Conservation (phyloP, 1,284 basidiomycete species). For the Wallemia mellicola region DNA sequence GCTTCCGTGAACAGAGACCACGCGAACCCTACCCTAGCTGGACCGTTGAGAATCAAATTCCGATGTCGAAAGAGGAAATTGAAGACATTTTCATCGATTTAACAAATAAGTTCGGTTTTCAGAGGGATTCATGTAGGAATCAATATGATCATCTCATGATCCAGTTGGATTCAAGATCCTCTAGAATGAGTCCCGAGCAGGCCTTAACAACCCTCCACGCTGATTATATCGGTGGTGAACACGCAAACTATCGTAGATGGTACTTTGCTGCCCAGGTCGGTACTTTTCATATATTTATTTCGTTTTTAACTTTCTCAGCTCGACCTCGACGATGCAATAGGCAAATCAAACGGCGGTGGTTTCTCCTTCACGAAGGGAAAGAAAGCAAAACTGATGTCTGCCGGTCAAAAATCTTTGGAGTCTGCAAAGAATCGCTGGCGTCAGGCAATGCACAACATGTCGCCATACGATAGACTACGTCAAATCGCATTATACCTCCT, state of each 20-base stretch:
- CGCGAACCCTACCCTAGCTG: constrained; percentile 75
- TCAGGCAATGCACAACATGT: constrained; percentile 96
- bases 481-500: constrained; percentile 89
- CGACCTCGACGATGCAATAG: constrained; percentile 91
- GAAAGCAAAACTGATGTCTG: constrained; percentile 18
- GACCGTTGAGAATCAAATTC: constrained; percentile 69
- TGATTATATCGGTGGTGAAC: constrained; percentile 92
- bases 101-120: constrained; percentile 97
- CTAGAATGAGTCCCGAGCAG: constrained; percentile 91
- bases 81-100: constrained; percentile 96
- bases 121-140: constrained; percentile 39
- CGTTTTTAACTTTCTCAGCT: constrained; percentile 27
- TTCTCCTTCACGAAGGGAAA: constrained; percentile 36
- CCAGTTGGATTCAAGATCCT: constrained; percentile 74
- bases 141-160: constrained; percentile 96
- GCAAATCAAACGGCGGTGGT: constrained; percentile 68
- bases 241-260: constrained; percentile 95
- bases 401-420: constrained; percentile 53
- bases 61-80: constrained; percentile 91
- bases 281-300: neutral
- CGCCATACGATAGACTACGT: constrained; percentile 81
- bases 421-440: constrained; percentile 77
- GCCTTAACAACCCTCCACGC: constrained; percentile 83
- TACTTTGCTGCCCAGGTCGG: constrained; percentile 55
- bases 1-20: constrained; percentile 1